Evolutionary conservation across 176 grass and related monocot genomes (phyloP), one percentile per base, ranked within the genome.

Genomic region (Oryza coarctata): DNA sequence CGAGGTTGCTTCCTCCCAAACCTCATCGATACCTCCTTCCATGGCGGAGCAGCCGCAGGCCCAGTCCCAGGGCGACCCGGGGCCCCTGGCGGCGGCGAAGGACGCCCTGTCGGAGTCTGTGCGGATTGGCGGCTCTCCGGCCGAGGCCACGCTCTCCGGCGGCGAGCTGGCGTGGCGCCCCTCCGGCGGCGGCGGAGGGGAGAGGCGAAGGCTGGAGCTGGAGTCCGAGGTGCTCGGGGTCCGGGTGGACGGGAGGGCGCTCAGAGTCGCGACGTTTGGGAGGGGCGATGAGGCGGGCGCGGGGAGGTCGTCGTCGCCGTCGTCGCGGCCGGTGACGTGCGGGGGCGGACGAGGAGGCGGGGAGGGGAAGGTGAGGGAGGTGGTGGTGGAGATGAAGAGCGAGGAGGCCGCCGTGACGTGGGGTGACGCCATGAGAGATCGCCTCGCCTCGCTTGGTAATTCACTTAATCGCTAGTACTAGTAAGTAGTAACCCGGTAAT

Each of bases 151-250:
- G 5, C 81, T 98, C 40, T 83, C 75, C n/a, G 71, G 80, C 70
- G 86, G 84, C 7, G 86, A 92, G 76, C 90, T 98, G 61, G n/a
- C 71, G 33, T 98, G 95, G 95, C 65, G 83, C 33, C 47, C 86
- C 70, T 34, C 32, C 25, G 52, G 12, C 26, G 65, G 33, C 36
- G 91, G 12, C 26, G 65, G 33, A 30, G 91, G 35, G 8, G 86
- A 55, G n/a, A 71, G 35, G 62, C 44, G 55, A 78, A 65, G 81
- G 49, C 78, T 98, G 34, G 79, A 78, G 50, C 80, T 98, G 66
- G 92, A 94, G 27, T 77, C 88, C 7, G 90, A 94, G 29, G 84
- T 94, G 2, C 73, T 98, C 71, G 95, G 92, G 11, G 77, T 90
- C 30, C 77, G 74, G 71, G 73, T 83, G 33, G 87, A 92, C 5